phyloP scores from a whole-genome alignment of 257 asterid species.

The Gardenia jasminoides region DNA sequence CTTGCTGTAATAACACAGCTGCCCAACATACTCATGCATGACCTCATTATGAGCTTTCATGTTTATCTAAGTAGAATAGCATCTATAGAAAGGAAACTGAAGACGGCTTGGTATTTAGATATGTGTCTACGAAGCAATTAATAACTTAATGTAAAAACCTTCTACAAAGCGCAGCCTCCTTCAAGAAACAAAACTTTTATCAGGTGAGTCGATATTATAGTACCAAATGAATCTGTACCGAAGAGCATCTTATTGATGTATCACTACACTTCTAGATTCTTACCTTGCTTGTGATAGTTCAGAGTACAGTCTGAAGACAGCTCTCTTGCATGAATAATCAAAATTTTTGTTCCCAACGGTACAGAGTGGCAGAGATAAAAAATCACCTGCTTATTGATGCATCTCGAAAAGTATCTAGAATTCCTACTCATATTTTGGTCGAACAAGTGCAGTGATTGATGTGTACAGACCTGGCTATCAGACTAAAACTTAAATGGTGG shows the following conservation, averaged over 20 bases:
- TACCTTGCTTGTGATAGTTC: background rate
- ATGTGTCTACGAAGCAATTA: background rate
- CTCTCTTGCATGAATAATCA: background rate
- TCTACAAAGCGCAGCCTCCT: background rate
- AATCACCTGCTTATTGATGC: background rate
- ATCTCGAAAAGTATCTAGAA: background rate
- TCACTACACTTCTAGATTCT: background rate
- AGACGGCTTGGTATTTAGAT: background rate
- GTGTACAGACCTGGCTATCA: background rate
- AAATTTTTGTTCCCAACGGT: background rate
- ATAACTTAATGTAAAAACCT: background rate
- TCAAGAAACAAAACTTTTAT: background rate
- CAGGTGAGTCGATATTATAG: background rate
- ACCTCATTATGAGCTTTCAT: background rate
- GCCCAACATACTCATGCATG: background rate
- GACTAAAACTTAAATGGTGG: background rate
- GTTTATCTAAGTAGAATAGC: background rate
- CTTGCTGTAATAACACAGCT: background rate
- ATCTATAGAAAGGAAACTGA: background rate
- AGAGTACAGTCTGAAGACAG: background rate
- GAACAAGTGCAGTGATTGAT: background rate
- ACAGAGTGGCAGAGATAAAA: background rate
- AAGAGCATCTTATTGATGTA: background rate
- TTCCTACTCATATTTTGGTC: background rate
- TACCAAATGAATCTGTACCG: background rate